Evolutionary conservation across 139 green algal genomes (phyloP).

Genomic region (Chlorella sorokiniana): DNA sequence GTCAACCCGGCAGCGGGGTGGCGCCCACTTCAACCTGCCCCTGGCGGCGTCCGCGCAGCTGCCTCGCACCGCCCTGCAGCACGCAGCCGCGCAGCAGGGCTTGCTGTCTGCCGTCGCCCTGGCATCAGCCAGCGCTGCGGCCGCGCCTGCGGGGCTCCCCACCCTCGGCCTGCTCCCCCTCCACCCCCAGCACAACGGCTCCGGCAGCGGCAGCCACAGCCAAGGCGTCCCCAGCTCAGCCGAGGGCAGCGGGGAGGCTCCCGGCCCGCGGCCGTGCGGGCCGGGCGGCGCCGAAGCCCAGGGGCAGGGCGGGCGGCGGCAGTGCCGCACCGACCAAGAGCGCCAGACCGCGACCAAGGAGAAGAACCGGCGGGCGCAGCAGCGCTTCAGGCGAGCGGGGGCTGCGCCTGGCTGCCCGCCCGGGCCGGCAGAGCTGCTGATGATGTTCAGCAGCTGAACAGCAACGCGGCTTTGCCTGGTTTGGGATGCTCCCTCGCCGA

Average conservation of each 20-base stretch:
- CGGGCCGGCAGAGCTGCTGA: no score
- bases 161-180: neutral
- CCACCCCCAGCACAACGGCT: neutral
- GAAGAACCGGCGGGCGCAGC: constrained; percentile 31
- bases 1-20: no score
- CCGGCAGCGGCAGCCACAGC: neutral
- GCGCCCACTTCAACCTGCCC: neutral
- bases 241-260: neutral
- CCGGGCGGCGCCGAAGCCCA: neutral
- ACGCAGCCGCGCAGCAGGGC: no score
- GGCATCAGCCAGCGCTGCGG: neutral
- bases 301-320: no score
- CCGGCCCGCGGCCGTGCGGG: no score
- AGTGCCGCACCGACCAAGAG: neutral
- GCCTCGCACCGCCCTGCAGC: neutral
- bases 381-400: constrained; percentile 17
- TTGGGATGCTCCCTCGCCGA: no score
- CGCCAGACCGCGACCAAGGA: constrained; percentile 12
- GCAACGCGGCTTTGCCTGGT: no score
- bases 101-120: neutral
- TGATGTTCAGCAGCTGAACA: no score
- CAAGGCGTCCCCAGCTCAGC: neutral
- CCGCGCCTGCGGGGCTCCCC: neutral
- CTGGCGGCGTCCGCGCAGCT: neutral
- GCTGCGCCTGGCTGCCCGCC: neutral